These are phyloP conservation scores for Neocatenulostroma microsporum DNA, from an alignment of 2,329 filamentous ascomycete genomes.

Conservation along the genomic window DNA sequence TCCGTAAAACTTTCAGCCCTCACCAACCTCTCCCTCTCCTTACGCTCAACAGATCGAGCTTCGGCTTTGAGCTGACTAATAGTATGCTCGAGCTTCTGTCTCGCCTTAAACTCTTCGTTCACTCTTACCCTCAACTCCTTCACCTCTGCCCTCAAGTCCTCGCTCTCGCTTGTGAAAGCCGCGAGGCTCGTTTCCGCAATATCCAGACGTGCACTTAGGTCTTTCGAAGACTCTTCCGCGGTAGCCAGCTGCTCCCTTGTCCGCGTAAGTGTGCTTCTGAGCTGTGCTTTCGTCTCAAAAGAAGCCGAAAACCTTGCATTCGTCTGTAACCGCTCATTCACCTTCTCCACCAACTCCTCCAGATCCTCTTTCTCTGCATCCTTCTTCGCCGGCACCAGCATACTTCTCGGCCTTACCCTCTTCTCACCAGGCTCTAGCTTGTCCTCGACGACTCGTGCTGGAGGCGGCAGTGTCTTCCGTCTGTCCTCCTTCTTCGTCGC, in stretches of 20 bases:
- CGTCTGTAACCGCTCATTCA: conserved; percentile 43
- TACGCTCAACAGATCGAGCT: conserved; percentile 25
- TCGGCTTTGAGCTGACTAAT: conserved; percentile 38
- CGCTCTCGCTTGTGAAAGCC: conserved; percentile 23
- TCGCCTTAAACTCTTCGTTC: conserved; percentile 76
- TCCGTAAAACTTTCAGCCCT: conserved; percentile 35
- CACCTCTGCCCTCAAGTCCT: conserved; percentile 57
- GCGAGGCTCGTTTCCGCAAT: conserved; percentile 47
- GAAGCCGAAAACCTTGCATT: conserved; percentile 47
- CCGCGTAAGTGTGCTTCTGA: conserved; percentile 67
- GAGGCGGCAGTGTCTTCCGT: conserved; percentile 25
- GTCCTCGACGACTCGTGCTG: conserved; percentile 11
- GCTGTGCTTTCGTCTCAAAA: conserved; percentile 64
- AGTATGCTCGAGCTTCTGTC: conserved; percentile 56
- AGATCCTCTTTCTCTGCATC: conserved; percentile 37
- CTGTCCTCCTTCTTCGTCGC: conserved; percentile 17
- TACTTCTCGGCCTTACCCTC: conserved; percentile 10
- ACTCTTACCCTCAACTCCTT: conserved; percentile 70
- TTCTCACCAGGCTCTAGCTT: no score
- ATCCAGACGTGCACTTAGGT: conserved; percentile 65
- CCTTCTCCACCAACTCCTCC: conserved; percentile 41
- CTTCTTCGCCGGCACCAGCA: conserved; percentile 10
- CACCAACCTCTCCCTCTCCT: conserved; percentile 23
- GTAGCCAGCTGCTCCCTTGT: conserved; percentile 73
- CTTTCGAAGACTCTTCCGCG: conserved; percentile 62